Evolutionary conservation across 805 yeast species (phyloP).

Genomic region (Pichia nanzhaoensis): DNA sequence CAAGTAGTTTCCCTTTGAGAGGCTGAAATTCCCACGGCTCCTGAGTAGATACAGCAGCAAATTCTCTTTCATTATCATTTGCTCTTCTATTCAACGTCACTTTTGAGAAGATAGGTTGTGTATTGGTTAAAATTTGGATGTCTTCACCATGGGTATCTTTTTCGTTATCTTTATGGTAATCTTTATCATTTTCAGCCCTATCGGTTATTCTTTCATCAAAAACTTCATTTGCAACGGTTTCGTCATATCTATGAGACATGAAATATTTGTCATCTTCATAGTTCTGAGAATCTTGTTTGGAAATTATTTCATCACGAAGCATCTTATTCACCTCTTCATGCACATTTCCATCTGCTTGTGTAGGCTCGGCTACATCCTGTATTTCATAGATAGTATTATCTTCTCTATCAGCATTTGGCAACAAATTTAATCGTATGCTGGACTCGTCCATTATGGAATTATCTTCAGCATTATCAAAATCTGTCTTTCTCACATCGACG

Average conservation of each 20-base stretch:
- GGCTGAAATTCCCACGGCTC: not conserved
- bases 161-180: not conserved
- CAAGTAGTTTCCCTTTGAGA: not conserved
- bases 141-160: not conserved
- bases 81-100: not conserved
- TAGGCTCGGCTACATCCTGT: slow-evolving; percentile 7
- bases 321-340: slow-evolving; percentile 19
- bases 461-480: slow-evolving; percentile 7
- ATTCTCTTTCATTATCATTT: not conserved
- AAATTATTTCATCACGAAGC: slow-evolving; percentile 11
- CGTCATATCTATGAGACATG: not conserved
- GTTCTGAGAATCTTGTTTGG: slow-evolving; percentile 6
- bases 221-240: not conserved
- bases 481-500: slow-evolving; percentile 14
- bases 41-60: not conserved
- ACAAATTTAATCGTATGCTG: slow-evolving; percentile 20
- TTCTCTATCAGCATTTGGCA: slow-evolving; percentile 7
- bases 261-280: not conserved
- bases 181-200: not conserved
- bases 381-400: not conserved
- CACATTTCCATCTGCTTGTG: slow-evolving; percentile 20
- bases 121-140: not conserved
- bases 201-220: not conserved
- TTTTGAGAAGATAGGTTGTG: not conserved
- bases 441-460: slow-evolving; percentile 19